A percentile compares a stretch with the other conserved stretches of the same genome.
Conservation (phyloP, 176 grass and related monocot genomes). For the Chrysopogon serrulatus region DNA sequence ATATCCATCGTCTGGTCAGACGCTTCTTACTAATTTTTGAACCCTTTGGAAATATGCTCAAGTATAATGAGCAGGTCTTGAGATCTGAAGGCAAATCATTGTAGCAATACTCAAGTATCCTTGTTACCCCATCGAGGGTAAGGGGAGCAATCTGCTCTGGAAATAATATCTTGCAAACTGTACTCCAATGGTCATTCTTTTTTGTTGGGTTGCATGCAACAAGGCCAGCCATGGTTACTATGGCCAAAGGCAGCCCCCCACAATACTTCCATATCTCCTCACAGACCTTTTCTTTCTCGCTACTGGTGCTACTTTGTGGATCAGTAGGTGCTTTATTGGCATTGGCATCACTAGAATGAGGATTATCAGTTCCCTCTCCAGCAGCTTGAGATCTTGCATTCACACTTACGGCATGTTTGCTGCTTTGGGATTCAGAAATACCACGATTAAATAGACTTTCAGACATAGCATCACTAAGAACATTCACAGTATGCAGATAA, state of each 20-base stretch:
- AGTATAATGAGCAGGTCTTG: neutral
- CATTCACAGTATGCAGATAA: neutral
- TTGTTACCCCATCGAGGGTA: neutral
- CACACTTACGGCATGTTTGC: too few species aligned
- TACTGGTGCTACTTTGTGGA: neutral
- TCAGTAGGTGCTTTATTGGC: too few species aligned
- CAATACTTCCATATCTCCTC: too few species aligned
- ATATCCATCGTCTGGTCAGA: neutral
- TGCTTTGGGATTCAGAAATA: neutral
- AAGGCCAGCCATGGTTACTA: too few species aligned
- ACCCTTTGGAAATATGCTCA: slow-evolving; percentile 18
- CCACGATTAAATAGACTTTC: neutral
- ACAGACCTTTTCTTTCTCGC: too few species aligned
- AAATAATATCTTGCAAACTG: too few species aligned
- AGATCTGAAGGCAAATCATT: neutral
- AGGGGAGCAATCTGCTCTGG: neutral
- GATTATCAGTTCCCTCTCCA: too few species aligned
- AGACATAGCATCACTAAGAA: neutral
- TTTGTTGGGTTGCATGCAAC: too few species aligned
- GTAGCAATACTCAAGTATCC: neutral
- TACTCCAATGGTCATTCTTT: too few species aligned
- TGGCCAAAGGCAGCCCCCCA: too few species aligned
- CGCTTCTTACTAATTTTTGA: neutral
- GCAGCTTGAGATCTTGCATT: too few species aligned
- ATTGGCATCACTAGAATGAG: too few species aligned